phyloP scores from a whole-genome alignment of 768 basidiomycete species.

The Hemileccinum impolitum region DNA sequence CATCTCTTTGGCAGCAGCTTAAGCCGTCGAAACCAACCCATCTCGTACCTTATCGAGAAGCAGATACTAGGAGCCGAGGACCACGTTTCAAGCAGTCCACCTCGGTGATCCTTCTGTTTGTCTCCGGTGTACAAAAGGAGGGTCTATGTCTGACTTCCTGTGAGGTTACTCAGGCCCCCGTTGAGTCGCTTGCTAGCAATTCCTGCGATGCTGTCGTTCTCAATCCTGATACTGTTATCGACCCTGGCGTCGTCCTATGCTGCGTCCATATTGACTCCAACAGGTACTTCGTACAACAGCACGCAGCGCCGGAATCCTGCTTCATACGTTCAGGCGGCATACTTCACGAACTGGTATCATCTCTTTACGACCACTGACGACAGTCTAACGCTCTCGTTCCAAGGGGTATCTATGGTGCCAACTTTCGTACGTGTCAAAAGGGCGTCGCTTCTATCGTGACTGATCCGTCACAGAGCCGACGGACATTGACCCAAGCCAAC shows the following conservation, averaged over 20 bases:
- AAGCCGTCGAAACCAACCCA: slow-evolving; percentile 11
- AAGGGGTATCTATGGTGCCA: slow-evolving; percentile 60
- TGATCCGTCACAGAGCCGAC: slow-evolving; percentile 49
- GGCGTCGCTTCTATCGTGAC: slow-evolving; percentile 1
- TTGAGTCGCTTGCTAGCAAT: not conserved
- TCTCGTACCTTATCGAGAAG: slow-evolving; percentile 16
- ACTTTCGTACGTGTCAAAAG: slow-evolving; percentile 48
- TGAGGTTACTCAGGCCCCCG: not conserved
- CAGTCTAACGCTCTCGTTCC: slow-evolving; percentile 1
- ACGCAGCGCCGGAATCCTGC: slow-evolving; percentile 11
- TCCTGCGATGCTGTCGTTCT: not conserved
- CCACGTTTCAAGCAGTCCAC: slow-evolving; percentile 1
- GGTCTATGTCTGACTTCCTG: not conserved
- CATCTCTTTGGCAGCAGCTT: slow-evolving; percentile 1
- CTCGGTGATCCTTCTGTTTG: slow-evolving; percentile 5
- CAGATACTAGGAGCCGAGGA: slow-evolving; percentile 12
- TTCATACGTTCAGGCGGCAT: slow-evolving; percentile 33
- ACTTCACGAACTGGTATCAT: slow-evolving; percentile 36
- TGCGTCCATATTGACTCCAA: slow-evolving; percentile 9
- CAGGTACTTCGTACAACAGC: not conserved
- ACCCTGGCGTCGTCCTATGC: slow-evolving; percentile 10
- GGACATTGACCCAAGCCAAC: slow-evolving; percentile 51
- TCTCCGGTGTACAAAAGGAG: slow-evolving; percentile 15
- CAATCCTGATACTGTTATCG: slow-evolving; percentile 6
- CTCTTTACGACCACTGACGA: not conserved